Conservation (phyloP, 805 yeast species). For the Wickerhamiella vanderwaltii region DNA sequence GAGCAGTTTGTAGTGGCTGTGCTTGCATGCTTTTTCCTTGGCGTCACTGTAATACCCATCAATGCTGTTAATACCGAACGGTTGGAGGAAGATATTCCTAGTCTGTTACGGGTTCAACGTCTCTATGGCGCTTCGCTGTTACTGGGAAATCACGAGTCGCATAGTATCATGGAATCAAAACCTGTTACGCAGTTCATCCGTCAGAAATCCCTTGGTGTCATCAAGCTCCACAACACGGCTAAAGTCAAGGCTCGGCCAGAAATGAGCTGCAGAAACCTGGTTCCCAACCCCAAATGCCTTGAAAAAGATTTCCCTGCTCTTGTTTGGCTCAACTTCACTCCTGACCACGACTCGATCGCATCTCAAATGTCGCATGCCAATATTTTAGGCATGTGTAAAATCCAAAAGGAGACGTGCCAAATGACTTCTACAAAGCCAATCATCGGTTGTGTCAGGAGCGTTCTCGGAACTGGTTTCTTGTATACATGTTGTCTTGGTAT, state of each 20-base stretch:
- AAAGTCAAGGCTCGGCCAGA: conserved; percentile 35
- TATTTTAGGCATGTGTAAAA: conserved; percentile 69
- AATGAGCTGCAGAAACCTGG: conserved; percentile 21
- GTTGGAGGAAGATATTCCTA: conserved; percentile 60
- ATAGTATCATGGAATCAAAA: conserved; percentile 53
- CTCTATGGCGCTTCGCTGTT: conserved; percentile 62
- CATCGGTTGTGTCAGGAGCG: conserved; percentile 76
- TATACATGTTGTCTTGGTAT: conserved; percentile 77
- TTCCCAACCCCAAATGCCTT: conserved; percentile 18
- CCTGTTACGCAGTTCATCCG: conserved; percentile 50
- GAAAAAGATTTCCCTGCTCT: conserved; percentile 38
- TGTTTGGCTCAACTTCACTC: conserved; percentile 57
- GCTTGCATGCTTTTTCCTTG: conserved; percentile 75
- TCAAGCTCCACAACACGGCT: conserved; percentile 53
- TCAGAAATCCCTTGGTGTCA: conserved; percentile 30
- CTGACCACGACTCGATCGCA: conserved; percentile 58
- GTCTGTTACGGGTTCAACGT: conserved; percentile 49
- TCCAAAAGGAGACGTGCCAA: conserved; percentile 84
- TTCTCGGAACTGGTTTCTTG: conserved; percentile 76
- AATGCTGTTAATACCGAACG: conserved; percentile 56
- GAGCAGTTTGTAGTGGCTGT: conserved; percentile 78
- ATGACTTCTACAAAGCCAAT: conserved; percentile 59
- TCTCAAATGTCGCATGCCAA: conserved; percentile 44
- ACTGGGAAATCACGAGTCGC: conserved; percentile 68
- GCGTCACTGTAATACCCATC: conserved; percentile 66